A percentile compares a stretch with the other conserved stretches of the same genome.
Evolutionary conservation across 2,329 filamentous ascomycete species (phyloP).

Genomic region (Colletotrichum somersetense): DNA sequence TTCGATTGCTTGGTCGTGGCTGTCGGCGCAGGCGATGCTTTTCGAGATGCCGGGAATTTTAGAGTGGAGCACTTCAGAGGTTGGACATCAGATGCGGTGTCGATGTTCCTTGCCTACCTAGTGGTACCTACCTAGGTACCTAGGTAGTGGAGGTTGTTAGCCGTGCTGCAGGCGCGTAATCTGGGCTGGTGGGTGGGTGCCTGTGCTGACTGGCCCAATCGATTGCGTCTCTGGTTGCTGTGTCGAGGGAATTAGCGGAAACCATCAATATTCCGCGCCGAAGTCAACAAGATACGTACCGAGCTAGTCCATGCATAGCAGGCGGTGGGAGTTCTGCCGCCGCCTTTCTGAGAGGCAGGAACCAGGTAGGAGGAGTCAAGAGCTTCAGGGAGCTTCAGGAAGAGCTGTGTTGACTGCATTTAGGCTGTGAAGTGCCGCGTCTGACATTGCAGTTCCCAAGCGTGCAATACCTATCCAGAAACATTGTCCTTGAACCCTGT

Average conservation of each 20-base stretch:
- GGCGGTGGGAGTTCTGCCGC: slow-evolving; percentile 24
- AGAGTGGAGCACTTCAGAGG: slow-evolving; percentile 36
- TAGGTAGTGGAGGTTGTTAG: background rate
- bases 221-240: slow-evolving; percentile 17
- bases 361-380: background rate
- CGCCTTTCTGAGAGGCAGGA: slow-evolving; percentile 1
- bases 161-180: slow-evolving; percentile 21
- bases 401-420: slow-evolving; percentile 16
- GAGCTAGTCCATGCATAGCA: background rate
- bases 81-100: slow-evolving; percentile 7
- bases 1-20: slow-evolving; percentile 15
- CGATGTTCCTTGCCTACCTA: background rate
- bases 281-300: slow-evolving; percentile 32
- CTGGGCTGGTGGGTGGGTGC: background rate
- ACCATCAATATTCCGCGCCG: slow-evolving; percentile 26
- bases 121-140: background rate
- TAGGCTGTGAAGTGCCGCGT: slow-evolving; percentile 16
- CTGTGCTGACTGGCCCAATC: slow-evolving; percentile 27
- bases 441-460: background rate
- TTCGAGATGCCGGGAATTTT: slow-evolving; percentile 42
- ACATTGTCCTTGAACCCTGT: background rate
- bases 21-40: slow-evolving; percentile 28
- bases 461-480: background rate
- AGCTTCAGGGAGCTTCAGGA: slow-evolving; percentile 1
- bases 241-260: slow-evolving; percentile 10